Percentiles rank a stretch among this genome's conserved stretches.
phyloP scores from a whole-genome alignment of 768 basidiomycete species.

The Suillus spraguei region DNA sequence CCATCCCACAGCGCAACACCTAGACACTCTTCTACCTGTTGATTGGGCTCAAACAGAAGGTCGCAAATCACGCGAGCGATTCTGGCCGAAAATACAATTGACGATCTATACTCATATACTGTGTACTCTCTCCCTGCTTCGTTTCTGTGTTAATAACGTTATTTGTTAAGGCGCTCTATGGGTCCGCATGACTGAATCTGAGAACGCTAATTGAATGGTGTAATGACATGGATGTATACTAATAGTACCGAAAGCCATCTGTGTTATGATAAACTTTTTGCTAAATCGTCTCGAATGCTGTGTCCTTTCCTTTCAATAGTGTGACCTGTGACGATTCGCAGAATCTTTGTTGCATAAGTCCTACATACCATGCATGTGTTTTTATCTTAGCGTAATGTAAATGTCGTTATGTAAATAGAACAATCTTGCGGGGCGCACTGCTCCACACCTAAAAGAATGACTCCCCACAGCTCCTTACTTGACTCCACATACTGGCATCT shows the following conservation, averaged over 20 bases:
- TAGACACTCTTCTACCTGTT: slow-evolving; percentile 45
- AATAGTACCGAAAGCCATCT: not conserved
- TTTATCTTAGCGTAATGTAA: not conserved
- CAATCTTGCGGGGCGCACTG: not conserved
- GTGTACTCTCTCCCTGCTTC: slow-evolving; percentile 1
- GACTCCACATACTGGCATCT: not conserved
- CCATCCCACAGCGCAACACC: slow-evolving; percentile 47
- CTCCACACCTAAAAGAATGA: not conserved
- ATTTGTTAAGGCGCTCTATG: slow-evolving; percentile 52
- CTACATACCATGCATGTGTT: not conserved
- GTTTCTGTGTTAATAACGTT: slow-evolving; percentile 4
- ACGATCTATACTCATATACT: slow-evolving; percentile 55
- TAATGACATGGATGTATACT: not conserved
- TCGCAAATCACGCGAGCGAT: slow-evolving; percentile 50
- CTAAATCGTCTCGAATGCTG: not conserved
- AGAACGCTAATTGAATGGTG: slow-evolving; percentile 1
- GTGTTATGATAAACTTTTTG: not conserved
- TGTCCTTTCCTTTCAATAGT: not conserved
- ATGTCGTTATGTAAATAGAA: not conserved
- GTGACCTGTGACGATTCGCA: slow-evolving; percentile 2
- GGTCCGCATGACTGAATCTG: slow-evolving; percentile 42
- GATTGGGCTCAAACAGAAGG: slow-evolving; percentile 49
- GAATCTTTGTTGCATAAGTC: slow-evolving; percentile 1
- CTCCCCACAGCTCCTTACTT: not conserved
- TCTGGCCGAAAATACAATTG: slow-evolving; percentile 55